Conservation (phyloP, 1,139 yeast genomes). For the Candida sp. region DNA sequence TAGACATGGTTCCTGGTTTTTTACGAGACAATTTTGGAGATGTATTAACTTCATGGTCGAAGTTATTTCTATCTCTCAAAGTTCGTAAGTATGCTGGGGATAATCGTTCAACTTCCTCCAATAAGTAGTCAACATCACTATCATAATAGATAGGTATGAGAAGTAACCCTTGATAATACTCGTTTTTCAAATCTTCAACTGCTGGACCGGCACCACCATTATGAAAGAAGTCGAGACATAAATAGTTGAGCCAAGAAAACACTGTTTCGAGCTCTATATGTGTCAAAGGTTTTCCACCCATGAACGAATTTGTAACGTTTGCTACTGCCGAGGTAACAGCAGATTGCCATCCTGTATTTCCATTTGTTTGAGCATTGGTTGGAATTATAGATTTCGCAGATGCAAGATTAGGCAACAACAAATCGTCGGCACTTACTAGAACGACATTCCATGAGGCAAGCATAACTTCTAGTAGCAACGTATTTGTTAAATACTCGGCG, state of each 20-base stretch:
- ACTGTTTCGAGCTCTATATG: slow-evolving; percentile 65
- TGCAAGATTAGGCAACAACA: slow-evolving; percentile 69
- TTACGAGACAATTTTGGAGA: slow-evolving; percentile 3
- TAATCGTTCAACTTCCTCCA: slow-evolving; percentile 57
- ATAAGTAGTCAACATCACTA: slow-evolving; percentile 45
- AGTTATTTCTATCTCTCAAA: slow-evolving; percentile 42
- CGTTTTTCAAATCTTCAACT: slow-evolving; percentile 58
- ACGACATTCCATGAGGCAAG: slow-evolving; percentile 73
- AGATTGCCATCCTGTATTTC: slow-evolving; percentile 41
- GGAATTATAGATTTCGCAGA: slow-evolving; percentile 47
- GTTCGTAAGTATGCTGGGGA: slow-evolving; percentile 50
- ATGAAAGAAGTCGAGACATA: slow-evolving; percentile 72
- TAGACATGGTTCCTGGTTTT: slow-evolving; percentile 18
- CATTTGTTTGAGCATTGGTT: slow-evolving; percentile 15
- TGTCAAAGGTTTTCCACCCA: slow-evolving; percentile 54
- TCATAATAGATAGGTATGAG: slow-evolving; percentile 70
- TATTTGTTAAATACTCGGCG: slow-evolving; percentile 60
- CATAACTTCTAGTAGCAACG: slow-evolving; percentile 65
- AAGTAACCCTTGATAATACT: slow-evolving; percentile 61
- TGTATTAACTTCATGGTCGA: slow-evolving; percentile 14
- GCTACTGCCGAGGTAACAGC: slow-evolving; percentile 50
- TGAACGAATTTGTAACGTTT: slow-evolving; percentile 36
- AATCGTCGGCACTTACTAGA: slow-evolving; percentile 58
- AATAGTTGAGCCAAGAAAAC: slow-evolving; percentile 66
- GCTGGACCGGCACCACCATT: slow-evolving; percentile 85